Evolutionary conservation across 768 basidiomycete genomes (phyloP).

Genomic region (Leccinum fibrillosum): DNA sequence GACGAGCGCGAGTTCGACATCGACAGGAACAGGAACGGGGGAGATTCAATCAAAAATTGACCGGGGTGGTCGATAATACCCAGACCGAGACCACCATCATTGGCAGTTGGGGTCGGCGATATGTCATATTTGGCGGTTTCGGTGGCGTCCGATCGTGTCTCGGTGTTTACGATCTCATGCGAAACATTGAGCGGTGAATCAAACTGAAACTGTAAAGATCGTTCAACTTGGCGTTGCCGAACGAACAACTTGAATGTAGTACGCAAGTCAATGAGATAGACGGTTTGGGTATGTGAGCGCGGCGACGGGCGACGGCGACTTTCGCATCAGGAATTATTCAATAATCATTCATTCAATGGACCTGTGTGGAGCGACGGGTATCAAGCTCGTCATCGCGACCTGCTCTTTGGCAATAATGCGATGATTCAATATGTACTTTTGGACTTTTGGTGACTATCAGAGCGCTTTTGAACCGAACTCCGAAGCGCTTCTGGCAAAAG

Average conservation of each 20-base stretch:
- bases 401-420: background rate
- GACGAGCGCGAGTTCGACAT: background rate
- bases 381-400: background rate
- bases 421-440: background rate
- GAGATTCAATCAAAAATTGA: background rate
- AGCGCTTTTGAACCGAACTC: background rate
- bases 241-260: background rate
- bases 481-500: background rate
- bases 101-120: background rate
- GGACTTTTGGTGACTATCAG: background rate
- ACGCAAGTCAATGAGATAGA: background rate
- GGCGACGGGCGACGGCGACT: background rate
- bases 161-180: background rate
- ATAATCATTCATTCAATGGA: background rate
- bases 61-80: background rate
- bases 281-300: background rate
- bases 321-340: background rate
- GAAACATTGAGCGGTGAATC: background rate
- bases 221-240: background rate
- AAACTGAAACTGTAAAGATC: background rate
- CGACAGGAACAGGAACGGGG: background rate
- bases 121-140: background rate
- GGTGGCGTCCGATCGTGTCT: background rate
- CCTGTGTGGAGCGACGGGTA: background rate
- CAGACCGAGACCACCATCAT: background rate